Base-by-base conservation (phyloP, 768 basidiomycete genomes). In the Suillus spraguei region DNA sequence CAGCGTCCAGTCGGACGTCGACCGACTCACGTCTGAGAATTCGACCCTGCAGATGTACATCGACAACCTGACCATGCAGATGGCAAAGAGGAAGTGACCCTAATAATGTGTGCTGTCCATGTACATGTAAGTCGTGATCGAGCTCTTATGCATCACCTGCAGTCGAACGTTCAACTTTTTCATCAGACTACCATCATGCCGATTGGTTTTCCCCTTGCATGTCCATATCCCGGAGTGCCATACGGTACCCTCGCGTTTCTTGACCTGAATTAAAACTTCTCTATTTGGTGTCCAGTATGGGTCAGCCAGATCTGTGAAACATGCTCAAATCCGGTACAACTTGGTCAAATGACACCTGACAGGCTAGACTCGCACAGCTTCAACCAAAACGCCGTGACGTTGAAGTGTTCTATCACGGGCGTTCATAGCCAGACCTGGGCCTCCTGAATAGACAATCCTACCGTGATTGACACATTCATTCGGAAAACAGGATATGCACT, bases 31-130 rank as follows among this genome's bases (percentile, higher is more conserved):
- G 2, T 90, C 91, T 5, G 90, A 88, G 58, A 95, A 95, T 66
- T 87, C 88, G 62, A 94, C 88, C 7, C 77, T 95, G 61, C 92
- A 95, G 71, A 90, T 88, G 87, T 95, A 95, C 71, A 93, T 94
- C 70, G 92, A 95, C 72, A 95, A 95, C 68, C 72, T 95, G 69
- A 94, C 93, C 0, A 82, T 91, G 69, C 93, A 95, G 74, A 91
- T 94, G 87, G 89, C 91, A 36, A 91, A 87, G 72, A 81, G 91
- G 65, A 84, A 89, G 74, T 91, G 75, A 83, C 16, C 2, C 16
- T 38, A 14, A 22, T 28, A 6, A 1, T 3, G 22, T 24, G 14
- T 24, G 54, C 22, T 38, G 36, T 55, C 35, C 9, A 17, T 39
- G 10, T 24, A 28, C 20, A n/a, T 53, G 52, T 53, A n/a, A 33